phyloP scores from a whole-genome alignment of 1,139 yeast species.

The Scheffersomyces segobiensis region DNA sequence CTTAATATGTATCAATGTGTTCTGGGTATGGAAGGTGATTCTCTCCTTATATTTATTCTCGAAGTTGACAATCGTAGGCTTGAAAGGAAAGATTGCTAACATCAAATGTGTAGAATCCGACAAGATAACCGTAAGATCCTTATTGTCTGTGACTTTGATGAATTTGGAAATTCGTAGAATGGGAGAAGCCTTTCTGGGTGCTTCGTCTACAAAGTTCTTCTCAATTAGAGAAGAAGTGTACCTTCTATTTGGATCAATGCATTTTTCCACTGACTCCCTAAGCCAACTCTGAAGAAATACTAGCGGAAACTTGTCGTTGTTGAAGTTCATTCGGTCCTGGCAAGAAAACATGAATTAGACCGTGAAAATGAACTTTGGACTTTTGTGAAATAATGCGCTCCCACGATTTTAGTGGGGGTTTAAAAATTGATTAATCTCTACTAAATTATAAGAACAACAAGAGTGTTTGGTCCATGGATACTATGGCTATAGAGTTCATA shows the following conservation, averaged over 20 bases:
- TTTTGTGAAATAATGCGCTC: not conserved
- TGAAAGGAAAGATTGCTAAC: constrained; percentile 29
- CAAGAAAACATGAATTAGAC: no score
- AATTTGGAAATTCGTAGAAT: constrained; percentile 30
- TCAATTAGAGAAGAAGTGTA: constrained; percentile 15
- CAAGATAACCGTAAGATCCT: constrained; percentile 30
- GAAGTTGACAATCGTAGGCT: constrained; percentile 28
- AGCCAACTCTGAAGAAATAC: constrained; percentile 28
- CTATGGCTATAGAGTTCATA: not conserved
- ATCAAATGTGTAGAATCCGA: constrained; percentile 34
- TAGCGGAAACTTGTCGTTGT: constrained; percentile 17
- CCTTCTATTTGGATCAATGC: constrained; percentile 1
- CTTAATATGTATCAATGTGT: constrained; percentile 24
- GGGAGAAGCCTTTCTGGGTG: constrained; percentile 19
- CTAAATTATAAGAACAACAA: not conserved
- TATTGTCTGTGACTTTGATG: constrained; percentile 14
- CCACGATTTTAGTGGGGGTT: not conserved
- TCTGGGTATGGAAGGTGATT: constrained; percentile 30
- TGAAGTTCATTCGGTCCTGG: constrained; percentile 1
- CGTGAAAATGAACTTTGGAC: not conserved
- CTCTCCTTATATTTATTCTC: constrained; percentile 32
- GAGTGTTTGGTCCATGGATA: not conserved
- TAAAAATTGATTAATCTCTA: not conserved
- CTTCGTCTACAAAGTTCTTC: constrained; percentile 18
- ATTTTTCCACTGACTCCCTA: constrained; percentile 5